phyloP scores from a whole-genome alignment of 306 rosid genomes.

The Gleditsia sinensis region DNA sequence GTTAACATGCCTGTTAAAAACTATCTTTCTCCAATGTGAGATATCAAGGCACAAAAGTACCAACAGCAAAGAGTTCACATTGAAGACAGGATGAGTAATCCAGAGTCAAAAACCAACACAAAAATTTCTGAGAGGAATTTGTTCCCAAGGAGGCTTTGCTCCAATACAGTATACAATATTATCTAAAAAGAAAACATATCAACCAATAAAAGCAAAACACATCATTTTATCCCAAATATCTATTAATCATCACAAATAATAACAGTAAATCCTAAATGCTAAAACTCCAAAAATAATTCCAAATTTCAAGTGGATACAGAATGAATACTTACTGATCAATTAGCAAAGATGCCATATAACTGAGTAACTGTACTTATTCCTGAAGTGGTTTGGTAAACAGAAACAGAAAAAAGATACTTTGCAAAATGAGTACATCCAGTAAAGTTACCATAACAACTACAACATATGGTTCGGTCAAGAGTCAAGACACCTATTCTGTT shows the following conservation, averaged over 20 bases:
- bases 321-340: conserved; percentile 26
- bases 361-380: conserved; percentile 41
- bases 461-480: conserved; percentile 6
- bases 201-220: no score
- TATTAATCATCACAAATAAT: no score
- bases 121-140: no score
- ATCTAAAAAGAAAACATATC: no score
- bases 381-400: neutral
- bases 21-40: neutral
- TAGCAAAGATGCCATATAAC: conserved; percentile 27
- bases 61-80: no score
- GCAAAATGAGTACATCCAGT: conserved; percentile 29
- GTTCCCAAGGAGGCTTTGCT: no score
- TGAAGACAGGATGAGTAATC: no score
- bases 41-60: neutral
- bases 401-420: conserved; percentile 30
- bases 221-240: no score
- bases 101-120: neutral
- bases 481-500: conserved; percentile 44
- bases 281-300: conserved; percentile 9
- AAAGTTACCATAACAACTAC: conserved; percentile 29
- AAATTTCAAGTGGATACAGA: conserved; percentile 26
- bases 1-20: no score
- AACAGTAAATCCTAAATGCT: no score
- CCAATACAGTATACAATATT: no score